Evolutionary conservation across 1,284 basidiomycete genomes (phyloP), one percentile per base, ranked within the genome.

Genomic region (Tilletiaria anomala): DNA sequence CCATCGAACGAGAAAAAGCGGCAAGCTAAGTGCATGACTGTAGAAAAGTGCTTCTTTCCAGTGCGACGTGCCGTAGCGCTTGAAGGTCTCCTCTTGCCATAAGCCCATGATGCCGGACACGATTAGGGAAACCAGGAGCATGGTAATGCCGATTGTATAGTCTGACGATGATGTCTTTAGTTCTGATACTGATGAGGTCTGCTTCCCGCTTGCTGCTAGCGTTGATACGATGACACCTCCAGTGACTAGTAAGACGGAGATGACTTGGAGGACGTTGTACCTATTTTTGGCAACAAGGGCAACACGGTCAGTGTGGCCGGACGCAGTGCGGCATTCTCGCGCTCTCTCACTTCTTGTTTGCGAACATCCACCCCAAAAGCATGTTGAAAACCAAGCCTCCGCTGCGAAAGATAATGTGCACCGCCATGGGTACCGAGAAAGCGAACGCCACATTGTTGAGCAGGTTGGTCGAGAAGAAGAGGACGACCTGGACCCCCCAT

Each of bases 11-110:
- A 47, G 35, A 67, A 86, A 84, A 41, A 81, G 71, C 0, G 83
- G 83, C 11, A 88, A 71, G 0, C 80, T 80, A 15, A 87, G 73
- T 40, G 69, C 58, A 48, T 73, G 72, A 8, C 56, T 54, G 56
- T 88, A 94, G 70, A 93, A 94, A 73, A 94, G 78, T 22, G 77
- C 79, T 69, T 94, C 88, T 58, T 82, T 77, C 88, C 88, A 94
- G 47, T 77, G 78, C 12, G 61, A 47, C 20, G 60, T 54, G 15
- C 78, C 77, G 61, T 87, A 85, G 33, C 67, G 70, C 14, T 70
- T 66, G 61, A 80, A 86, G 4, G 84, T 85, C 67, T 74, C 72
- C 65, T 94, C 89, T 68, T 94, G 89, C 26, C 78, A 76, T 22
- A 93, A 70, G 0, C 89, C 88, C 39, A 94, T 78, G 45, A 83